These are phyloP conservation scores for Hirsutella rhossiliensis DNA, from an alignment of 2,329 filamentous ascomycete genomes.

Conservation along the genomic window DNA sequence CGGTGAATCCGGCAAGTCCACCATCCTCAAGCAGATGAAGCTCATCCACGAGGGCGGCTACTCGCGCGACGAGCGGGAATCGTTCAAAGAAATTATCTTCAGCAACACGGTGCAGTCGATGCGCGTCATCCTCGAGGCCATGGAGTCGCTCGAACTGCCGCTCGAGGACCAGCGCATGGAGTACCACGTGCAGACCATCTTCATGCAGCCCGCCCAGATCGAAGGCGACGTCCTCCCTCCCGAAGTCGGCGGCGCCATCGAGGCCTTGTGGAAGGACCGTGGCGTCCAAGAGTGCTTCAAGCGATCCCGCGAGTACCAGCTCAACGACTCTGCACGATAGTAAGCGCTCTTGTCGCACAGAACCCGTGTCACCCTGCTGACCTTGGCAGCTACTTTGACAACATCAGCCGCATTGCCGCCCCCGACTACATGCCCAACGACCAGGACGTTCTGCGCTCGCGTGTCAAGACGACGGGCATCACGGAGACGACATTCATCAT, in stretches of 20 bases:
- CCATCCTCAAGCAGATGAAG: conserved; percentile 99
- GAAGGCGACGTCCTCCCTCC: conserved; percentile 90
- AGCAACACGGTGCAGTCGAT: conserved; percentile 60
- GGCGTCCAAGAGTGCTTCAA: conserved; percentile 94
- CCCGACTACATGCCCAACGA: conserved; percentile 92
- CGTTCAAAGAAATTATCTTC: conserved; percentile 61
- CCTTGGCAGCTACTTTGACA: conserved; percentile 74
- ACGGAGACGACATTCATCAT: conserved; percentile 95
- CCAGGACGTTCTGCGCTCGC: conserved; percentile 86
- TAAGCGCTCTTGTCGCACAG: conserved; percentile 23
- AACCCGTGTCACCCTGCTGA: conserved; percentile 15
- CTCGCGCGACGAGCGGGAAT: conserved; percentile 73
- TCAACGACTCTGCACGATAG: conserved; percentile 96
- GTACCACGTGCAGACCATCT: conserved; percentile 96
- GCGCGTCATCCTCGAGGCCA: conserved; percentile 57
- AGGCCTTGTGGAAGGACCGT: conserved; percentile 82
- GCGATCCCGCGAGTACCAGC: conserved; percentile 86
- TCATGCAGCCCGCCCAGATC: conserved; percentile 96
- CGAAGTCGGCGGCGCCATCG: conserved; percentile 87
- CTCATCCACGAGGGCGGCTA: conserved; percentile 98
- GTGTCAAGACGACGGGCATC: conserved; percentile 96
- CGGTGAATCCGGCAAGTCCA: conserved; percentile 91
- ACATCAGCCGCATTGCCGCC: conserved; percentile 79
- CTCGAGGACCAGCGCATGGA: conserved; percentile 87
- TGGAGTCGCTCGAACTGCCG: conserved; percentile 63